These are phyloP conservation scores for Fraxinus excelsior DNA, from an alignment of 257 asterid species.

Conservation along the genomic window DNA sequence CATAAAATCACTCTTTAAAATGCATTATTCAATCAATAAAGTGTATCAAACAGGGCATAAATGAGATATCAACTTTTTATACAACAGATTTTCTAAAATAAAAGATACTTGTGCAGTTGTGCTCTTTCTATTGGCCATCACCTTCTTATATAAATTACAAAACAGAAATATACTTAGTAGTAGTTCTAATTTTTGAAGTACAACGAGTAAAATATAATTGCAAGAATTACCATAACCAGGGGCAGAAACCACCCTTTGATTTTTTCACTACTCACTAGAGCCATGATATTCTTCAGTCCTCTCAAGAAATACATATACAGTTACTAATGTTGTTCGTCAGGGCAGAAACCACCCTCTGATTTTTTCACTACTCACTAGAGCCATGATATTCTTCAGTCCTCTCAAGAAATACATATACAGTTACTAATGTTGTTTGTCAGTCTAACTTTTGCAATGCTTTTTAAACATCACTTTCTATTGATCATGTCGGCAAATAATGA, in stretches of 20 bases:
- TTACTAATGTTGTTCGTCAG: not conserved
- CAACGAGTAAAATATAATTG: conserved; percentile 22
- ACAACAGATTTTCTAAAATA: not conserved
- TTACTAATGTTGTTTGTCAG: not conserved
- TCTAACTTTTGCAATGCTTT: not conserved
- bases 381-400: conserved; percentile 33
- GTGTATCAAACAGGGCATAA: no score
- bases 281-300: conserved; percentile 33
- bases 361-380: conserved; percentile 15
- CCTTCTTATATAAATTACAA: not conserved
- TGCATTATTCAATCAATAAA: no score
- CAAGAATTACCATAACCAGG: conserved; percentile 15
- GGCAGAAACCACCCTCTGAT: conserved; percentile 19
- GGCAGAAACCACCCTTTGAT: conserved; percentile 22
- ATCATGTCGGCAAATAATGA: no score
- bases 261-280: conserved; percentile 15
- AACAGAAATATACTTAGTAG: not conserved
- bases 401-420: not conserved
- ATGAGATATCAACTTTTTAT: not conserved
- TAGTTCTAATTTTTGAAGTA: conserved; percentile 9
- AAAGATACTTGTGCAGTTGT: not conserved
- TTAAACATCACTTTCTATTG: not conserved
- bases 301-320: not conserved
- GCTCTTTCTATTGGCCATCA: not conserved
- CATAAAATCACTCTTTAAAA: no score